Evolutionary conservation across 768 basidiomycete genomes (phyloP), one percentile per base, ranked within the genome.

Genomic region (Boletus patriciae): DNA sequence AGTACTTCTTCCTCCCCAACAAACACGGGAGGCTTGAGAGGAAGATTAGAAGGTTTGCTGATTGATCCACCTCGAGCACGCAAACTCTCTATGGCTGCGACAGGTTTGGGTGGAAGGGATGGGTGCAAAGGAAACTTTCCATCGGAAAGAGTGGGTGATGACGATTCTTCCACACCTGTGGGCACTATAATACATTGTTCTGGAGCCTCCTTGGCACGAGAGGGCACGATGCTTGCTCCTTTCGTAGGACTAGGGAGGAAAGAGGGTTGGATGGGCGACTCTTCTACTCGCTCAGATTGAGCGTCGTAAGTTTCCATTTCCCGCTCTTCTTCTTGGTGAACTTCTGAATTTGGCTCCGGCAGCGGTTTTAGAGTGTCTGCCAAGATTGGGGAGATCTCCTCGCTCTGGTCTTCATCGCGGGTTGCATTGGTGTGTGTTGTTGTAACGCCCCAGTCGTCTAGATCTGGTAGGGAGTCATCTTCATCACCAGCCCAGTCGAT

Each of bases 401-500:
- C 78, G 44, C 50, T 61, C 40, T 68, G 62, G 70, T 64, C 66
- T 67, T 70, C 59, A 62, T 71, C 52, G 15, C 46, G 44, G 6
- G 41, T 43, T 31, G 55, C 58, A 54, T 73, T 69, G 19, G 69
- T 69, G 52, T 73, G 70, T 19, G 70, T 72, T 18, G 84, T 77
- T 19, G 78, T 78, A 44, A 91, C 81, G 19, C 86, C 90, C 92
- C 92, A 94, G 66, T 94, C 92, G 67, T 93, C 83, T 27, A 94
- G 77, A 71, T 91, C 89, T 6, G 92, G 91, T 3, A 94, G 76
- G 59, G 81, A 85, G 58, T 83, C 82, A 60, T 93, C 90, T 54
- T 94, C 91, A 62, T 92, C 90, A 36, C 87, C 87, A 41, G 92
- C 92, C 92, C 92, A 94, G 71, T 93, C 90, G 55, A 92, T 87